phyloP scores from a whole-genome alignment of 2,329 filamentous ascomycete genomes.

The Aspergillus neotritici region DNA sequence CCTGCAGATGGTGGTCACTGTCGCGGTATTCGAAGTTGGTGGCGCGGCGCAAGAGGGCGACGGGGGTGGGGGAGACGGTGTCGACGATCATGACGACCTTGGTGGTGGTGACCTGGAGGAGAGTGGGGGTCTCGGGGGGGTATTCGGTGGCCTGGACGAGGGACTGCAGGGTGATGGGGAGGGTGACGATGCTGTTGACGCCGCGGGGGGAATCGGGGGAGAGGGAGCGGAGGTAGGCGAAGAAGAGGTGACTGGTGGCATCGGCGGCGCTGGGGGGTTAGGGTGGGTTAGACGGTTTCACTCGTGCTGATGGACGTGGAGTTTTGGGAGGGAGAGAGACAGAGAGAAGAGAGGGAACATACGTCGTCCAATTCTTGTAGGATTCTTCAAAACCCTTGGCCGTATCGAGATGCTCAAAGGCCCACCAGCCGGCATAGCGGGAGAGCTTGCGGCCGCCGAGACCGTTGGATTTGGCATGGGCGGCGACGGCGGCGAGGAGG shows the following conservation, averaged over 20 bases:
- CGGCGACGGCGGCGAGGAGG: constrained; percentile 80
- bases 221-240: constrained; percentile 87
- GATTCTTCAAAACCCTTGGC: constrained; percentile 91
- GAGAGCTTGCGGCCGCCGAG: constrained; percentile 90
- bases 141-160: constrained; percentile 91
- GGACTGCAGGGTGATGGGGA: constrained; percentile 87
- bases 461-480: constrained; percentile 88
- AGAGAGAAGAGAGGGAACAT: constrained; percentile 38
- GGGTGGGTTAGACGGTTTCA: constrained; percentile 25
- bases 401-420: constrained; percentile 83
- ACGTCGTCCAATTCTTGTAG: constrained; percentile 83
- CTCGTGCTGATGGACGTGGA: no score
- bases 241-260: constrained; percentile 94
- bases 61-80: constrained; percentile 87
- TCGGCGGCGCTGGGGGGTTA: constrained; percentile 74
- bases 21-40: constrained; percentile 95
- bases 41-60: constrained; percentile 79
- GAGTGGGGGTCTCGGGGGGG: constrained; percentile 69
- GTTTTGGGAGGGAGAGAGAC: no score
- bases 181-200: constrained; percentile 70
- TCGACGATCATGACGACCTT: constrained; percentile 97
- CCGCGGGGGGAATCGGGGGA: constrained; percentile 68
- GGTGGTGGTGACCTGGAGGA: constrained; percentile 74
- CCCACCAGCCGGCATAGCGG: constrained; percentile 96
- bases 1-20: constrained; percentile 74